Base-by-base conservation (phyloP, 129 eudicot species). In the Daucus carota region DNA sequence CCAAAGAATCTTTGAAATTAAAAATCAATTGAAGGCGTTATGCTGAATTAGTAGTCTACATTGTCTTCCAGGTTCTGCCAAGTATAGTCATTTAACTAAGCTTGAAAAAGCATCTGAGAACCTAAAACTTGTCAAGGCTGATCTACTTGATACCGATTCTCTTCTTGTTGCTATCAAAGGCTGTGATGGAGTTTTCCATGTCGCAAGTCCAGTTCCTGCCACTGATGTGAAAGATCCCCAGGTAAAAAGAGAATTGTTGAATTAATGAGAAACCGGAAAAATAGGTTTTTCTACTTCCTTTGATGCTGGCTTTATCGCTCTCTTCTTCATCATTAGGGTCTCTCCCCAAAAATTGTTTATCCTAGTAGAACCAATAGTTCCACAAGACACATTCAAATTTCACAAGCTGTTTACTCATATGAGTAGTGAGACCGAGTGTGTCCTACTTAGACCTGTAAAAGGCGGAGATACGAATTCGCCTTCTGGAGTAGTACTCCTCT, bases 181-280 rank as follows among this genome's bases (percentile, higher is more conserved):
- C 42, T 92, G 98, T 72, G 70, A 77, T 54, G 98, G 95, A 40
- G 92, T 90, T 18, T 92, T 92, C 76, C 98, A 92, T 79, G 87
- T 90, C 15, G 98, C 98, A 66, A 76, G 90, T 82, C 98, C 98
- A 24, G 94, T 88, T 77, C 94, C 98, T 14, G 42, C 90, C 32
- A n/a, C 76, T 44, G 76, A 88, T 71, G 96, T 87, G 17, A 86
- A 87, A 34, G 78, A 92, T 57, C 97, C 97, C 8, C 88, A 89
- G 96, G 93, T 63, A 84, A 80, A 77, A 70, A 69, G 74, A 6
- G 26, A 50, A 50, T 5, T 50, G 16, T 1, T 50, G 0, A 48
- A 48, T 18, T 18, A 50, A 50, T 15, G 6, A 50, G 24, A 20
- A 50, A 50, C 10, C 3, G 31, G 31, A 60, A 4, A 60, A 73